Percentiles rank a stretch among this genome's conserved stretches.
These are phyloP conservation scores for Catharanthus roseus DNA, from an alignment of 257 asterid genomes.

Conservation along the genomic window DNA sequence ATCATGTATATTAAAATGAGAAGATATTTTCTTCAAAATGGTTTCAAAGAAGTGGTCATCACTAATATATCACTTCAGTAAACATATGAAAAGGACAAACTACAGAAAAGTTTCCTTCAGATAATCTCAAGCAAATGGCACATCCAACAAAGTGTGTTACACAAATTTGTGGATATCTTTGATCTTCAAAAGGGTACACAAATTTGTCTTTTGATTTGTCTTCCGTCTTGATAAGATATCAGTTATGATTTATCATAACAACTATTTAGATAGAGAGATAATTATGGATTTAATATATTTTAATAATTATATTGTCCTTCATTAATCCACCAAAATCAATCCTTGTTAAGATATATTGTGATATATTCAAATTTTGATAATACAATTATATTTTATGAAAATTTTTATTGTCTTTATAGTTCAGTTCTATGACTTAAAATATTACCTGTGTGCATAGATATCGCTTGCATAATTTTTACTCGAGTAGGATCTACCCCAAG, in stretches of 20 bases:
- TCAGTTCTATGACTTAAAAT: too few species aligned
- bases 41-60: neutral
- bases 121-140: neutral
- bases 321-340: slow-evolving; percentile 6
- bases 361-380: too few species aligned
- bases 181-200: slow-evolving; percentile 2
- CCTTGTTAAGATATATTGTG: too few species aligned
- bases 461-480: neutral
- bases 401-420: too few species aligned
- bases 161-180: neutral
- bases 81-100: neutral
- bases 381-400: too few species aligned
- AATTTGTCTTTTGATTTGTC: slow-evolving; percentile 6
- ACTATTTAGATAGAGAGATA: slow-evolving; percentile 5
- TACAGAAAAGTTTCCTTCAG: neutral
- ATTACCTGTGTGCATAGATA: too few species aligned
- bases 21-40: neutral
- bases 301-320: neutral
- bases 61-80: neutral
- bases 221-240: slow-evolving; percentile 6
- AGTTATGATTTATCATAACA: slow-evolving; percentile 4
- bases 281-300: slow-evolving; percentile 11
- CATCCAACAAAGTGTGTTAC: neutral
- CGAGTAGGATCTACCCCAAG: too few species aligned
- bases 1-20: slow-evolving; percentile 5